Base-by-base conservation (phyloP, 2,329 filamentous ascomycete genomes). In the Pseudogymnoascus sp. region DNA sequence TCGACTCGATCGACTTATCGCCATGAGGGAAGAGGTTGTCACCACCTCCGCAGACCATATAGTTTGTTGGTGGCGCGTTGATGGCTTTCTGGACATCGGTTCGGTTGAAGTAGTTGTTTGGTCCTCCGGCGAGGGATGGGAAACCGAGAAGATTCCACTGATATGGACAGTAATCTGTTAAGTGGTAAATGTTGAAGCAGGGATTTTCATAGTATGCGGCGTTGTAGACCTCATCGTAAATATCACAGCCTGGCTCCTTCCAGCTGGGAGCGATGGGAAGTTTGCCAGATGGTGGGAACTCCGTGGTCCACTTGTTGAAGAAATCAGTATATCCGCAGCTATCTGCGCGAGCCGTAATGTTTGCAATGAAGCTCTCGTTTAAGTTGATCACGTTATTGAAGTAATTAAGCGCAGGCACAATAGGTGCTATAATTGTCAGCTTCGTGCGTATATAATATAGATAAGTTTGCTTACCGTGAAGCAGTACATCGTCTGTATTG, bases 131-230 rank as follows among this genome's bases (percentile, higher is more conserved):
- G 0, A 81, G 68, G 71, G 86, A 87, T 56, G 70, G 70, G 63
- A 71, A 72, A 29, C 68, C 71, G 6, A 72, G 38, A 38, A 67
- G 63, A 62, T 70, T 66, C 67, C 68, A 72, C 14, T 69, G 65
- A 47, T 66, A 69, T 3, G 72, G 71, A 53, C 71, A 73, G 37
- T 29, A 86, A 13, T 81, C 82, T 19, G 81, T 82, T 16, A 88
- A 77, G 44, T 84, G 79, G 72, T 88, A 88, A 42, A 86, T 76
- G 69, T 87, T 82, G 74, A 86, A 89, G 75, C 86, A 89, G 0
- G 85, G 85, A 72, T 89, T 89, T 37, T 82, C 76, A 10, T 76
- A 71, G 38, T 78, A 73, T 11, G 77, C 79, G 11, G 83, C 85
- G 2, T 78, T 69, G 68, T 68, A 74, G 74, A 67, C 85, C 78